A percentile compares a stretch with the other conserved stretches of the same genome.
Evolutionary conservation across 352 stramenopile genomes (phyloP).

Genomic region (Lagenidium giganteum): DNA sequence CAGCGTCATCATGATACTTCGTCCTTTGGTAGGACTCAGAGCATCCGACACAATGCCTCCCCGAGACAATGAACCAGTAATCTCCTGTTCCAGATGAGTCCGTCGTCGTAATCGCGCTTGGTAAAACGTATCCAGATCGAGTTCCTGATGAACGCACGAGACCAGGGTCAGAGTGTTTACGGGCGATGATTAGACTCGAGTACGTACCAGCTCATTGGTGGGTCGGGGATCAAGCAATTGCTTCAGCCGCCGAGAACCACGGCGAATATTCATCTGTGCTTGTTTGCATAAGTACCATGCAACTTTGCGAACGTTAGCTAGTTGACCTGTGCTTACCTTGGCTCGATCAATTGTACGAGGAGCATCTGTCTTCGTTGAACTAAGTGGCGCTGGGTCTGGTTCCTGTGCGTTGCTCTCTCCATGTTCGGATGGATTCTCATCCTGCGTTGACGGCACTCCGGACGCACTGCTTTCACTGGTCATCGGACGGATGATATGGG

Average conservation of each 20-base stretch:
- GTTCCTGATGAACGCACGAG: conserved; percentile 22
- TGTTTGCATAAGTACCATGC: background rate
- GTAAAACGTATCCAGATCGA: conserved; percentile 59
- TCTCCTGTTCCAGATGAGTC: conserved; percentile 48
- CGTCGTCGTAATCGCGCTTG: conserved; percentile 38
- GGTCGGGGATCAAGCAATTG: conserved; percentile 21
- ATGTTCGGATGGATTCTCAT: too few relatives aligned
- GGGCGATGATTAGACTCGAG: background rate
- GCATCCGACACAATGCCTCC: conserved; percentile 25
- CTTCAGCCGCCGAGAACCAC: conserved; percentile 18
- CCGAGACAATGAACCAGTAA: conserved; percentile 31
- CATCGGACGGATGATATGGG: too few relatives aligned
- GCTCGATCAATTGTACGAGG: conserved; percentile 15
- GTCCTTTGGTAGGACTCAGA: conserved; percentile 27
- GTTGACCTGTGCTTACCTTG: conserved; percentile 9
- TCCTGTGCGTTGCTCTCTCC: too few relatives aligned
- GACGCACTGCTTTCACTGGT: too few relatives aligned
- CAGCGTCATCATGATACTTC: conserved; percentile 57
- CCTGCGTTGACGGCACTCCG: too few relatives aligned
- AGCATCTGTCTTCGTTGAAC: too few relatives aligned
- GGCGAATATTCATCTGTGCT: conserved; percentile 24
- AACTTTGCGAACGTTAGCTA: background rate
- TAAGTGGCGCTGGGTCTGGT: too few relatives aligned
- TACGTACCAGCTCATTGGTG: conserved; percentile 13
- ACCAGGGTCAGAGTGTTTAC: background rate